These are phyloP conservation scores for Waltergamsia citrina DNA, from an alignment of 2,329 filamentous ascomycete genomes.

Conservation along the genomic window DNA sequence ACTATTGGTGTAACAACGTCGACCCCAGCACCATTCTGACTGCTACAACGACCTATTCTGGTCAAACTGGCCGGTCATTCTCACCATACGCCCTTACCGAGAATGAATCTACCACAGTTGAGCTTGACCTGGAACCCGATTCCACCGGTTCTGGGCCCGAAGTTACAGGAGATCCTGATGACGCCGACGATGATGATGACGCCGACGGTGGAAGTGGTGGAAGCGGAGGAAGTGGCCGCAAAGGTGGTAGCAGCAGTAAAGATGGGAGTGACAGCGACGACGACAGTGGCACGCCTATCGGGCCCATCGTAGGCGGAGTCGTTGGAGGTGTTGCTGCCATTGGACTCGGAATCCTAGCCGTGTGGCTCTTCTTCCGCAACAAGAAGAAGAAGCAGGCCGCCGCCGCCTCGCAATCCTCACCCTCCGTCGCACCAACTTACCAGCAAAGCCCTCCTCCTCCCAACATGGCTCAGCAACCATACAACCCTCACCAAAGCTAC, in stretches of 20 bases:
- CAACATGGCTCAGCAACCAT: conserved; percentile 1
- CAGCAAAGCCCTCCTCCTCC: too few relatives aligned
- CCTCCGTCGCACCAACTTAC: conserved; percentile 6
- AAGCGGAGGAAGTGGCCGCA: conserved; percentile 1
- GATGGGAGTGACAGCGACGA: conserved; percentile 3
- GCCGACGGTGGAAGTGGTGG: neutral
- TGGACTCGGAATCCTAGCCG: conserved; percentile 15
- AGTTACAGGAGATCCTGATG: neutral
- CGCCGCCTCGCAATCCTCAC: neutral
- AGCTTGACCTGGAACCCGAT: neutral
- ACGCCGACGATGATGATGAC: neutral
- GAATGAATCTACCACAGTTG: neutral
- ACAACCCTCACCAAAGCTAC: conserved; percentile 9
- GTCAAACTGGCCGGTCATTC: conserved; percentile 11
- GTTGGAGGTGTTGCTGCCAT: conserved; percentile 25
- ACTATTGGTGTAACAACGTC: conserved; percentile 32
- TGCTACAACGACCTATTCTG: conserved; percentile 28
- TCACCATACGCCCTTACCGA: conserved; percentile 6
- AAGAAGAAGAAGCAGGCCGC: conserved; percentile 12
- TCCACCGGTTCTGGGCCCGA: neutral
- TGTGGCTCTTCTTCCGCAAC: conserved; percentile 19
- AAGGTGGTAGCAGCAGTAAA: conserved; percentile 4
- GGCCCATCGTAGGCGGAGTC: conserved; percentile 26
- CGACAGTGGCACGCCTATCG: conserved; percentile 15
- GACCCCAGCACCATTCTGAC: conserved; percentile 21